Percentiles rank a stretch among this genome's conserved stretches.
phyloP scores from a whole-genome alignment of 805 yeast genomes.

The Candida tibetensis region DNA sequence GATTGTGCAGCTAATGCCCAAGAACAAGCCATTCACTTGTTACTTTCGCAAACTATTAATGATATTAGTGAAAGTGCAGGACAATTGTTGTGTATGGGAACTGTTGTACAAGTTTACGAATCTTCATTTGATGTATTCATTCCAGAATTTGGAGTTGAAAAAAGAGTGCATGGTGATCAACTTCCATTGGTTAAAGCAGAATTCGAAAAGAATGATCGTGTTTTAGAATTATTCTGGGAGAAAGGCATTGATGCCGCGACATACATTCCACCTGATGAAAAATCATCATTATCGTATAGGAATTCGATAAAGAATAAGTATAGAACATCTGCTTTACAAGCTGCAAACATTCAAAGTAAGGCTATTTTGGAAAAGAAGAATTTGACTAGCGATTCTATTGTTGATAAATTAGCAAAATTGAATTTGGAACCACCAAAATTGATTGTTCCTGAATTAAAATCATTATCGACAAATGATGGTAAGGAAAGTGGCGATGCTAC shows the following conservation, averaged over 20 bases:
- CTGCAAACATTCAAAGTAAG: constrained; percentile 58
- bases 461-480: constrained; percentile 2
- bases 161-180: constrained; percentile 96
- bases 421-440: constrained; percentile 50
- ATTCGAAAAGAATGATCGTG: constrained; percentile 64
- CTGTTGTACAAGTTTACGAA: constrained; percentile 89
- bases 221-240: constrained; percentile 88
- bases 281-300: constrained; percentile 71
- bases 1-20: constrained; percentile 93
- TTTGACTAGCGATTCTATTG: constrained; percentile 40
- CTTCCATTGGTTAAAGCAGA: constrained; percentile 90
- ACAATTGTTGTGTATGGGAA: constrained; percentile 79
- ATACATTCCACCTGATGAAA: constrained; percentile 86
- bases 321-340: constrained; percentile 67
- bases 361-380: constrained; percentile 26
- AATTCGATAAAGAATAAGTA: constrained; percentile 75
- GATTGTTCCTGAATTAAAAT: constrained; percentile 17
- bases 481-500: constrained; percentile 9
- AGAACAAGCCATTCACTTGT: constrained; percentile 88
- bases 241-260: constrained; percentile 90
- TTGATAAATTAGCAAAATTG: constrained; percentile 48
- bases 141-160: constrained; percentile 93
- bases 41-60: constrained; percentile 79
- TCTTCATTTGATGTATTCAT: constrained; percentile 91
- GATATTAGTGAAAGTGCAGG: constrained; percentile 71